phyloP scores from a whole-genome alignment of 2,329 filamentous ascomycete species.

The Trichoderma atrobrunneum region DNA sequence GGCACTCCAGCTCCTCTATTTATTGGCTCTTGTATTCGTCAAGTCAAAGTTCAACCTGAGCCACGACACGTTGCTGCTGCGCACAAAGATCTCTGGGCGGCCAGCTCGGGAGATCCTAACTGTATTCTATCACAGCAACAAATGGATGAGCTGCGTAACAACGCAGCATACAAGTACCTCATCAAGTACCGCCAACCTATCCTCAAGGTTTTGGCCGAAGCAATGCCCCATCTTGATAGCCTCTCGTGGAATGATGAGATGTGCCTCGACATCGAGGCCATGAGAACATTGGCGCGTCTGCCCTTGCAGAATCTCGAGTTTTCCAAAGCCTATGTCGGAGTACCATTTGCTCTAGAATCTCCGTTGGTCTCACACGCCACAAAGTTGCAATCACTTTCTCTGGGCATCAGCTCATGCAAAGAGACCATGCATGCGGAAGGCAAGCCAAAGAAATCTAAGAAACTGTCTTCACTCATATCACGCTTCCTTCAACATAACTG shows the following conservation, averaged over 20 bases:
- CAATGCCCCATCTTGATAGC: conserved; percentile 20
- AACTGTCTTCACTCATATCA: background rate
- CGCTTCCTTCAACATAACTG: background rate
- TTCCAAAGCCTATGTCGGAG: background rate
- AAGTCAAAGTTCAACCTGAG: background rate
- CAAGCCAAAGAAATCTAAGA: background rate
- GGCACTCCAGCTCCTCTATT: background rate
- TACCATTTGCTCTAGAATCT: background rate
- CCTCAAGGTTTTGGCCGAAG: background rate
- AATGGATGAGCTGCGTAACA: background rate
- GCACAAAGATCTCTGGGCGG: background rate
- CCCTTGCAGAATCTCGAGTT: background rate
- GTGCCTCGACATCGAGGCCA: background rate
- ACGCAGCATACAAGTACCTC: background rate
- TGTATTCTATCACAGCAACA: background rate
- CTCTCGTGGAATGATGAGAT: conserved; percentile 12
- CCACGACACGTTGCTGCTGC: background rate
- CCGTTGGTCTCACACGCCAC: background rate
- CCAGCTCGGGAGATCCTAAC: background rate
- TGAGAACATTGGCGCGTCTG: background rate
- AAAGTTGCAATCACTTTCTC: background rate
- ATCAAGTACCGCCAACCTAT: background rate
- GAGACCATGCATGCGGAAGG: background rate
- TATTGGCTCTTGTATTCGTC: background rate
- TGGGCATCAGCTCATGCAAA: background rate